Percentiles rank a stretch among this genome's conserved stretches.
Evolutionary conservation across 225 moss, liverwort and hornwort genomes (phyloP).

Genomic region (Antitrichia curtipendula): DNA sequence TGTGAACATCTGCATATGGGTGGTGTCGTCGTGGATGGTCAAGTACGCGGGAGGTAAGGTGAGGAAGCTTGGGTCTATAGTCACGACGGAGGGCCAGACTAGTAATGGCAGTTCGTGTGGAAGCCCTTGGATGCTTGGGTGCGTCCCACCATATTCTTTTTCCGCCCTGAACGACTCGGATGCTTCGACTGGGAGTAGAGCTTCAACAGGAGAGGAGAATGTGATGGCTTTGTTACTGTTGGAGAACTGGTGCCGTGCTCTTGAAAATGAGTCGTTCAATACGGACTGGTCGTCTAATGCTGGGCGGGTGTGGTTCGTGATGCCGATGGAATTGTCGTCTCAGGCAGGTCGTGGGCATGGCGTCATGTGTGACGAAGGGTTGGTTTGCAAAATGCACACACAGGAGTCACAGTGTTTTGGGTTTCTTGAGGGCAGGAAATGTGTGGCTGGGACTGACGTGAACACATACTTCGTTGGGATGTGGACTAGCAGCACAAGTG

Average conservation of each 20-base stretch:
- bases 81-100: not conserved
- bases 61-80: not conserved
- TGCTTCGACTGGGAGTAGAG: not conserved
- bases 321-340: not conserved
- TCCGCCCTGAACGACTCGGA: not conserved
- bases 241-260: not conserved
- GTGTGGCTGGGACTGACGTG: not conserved
- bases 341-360: not conserved
- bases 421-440: not conserved
- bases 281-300: not conserved
- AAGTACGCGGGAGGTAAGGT: not conserved
- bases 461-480: slow-evolving; percentile 7
- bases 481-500: slow-evolving; percentile 28
- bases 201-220: not conserved
- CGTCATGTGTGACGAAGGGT: not conserved
- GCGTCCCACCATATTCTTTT: not conserved
- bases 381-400: not conserved
- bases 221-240: not conserved
- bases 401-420: not conserved
- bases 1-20: not conserved
- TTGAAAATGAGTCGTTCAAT: not conserved
- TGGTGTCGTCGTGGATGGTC: not conserved
- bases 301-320: not conserved
- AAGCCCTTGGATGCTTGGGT: not conserved
- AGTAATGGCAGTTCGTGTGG: not conserved